A percentile compares a stretch with the other conserved stretches of the same genome.
Evolutionary conservation across 169 alveolate species (phyloP).

Genomic region (Theileria equi): DNA sequence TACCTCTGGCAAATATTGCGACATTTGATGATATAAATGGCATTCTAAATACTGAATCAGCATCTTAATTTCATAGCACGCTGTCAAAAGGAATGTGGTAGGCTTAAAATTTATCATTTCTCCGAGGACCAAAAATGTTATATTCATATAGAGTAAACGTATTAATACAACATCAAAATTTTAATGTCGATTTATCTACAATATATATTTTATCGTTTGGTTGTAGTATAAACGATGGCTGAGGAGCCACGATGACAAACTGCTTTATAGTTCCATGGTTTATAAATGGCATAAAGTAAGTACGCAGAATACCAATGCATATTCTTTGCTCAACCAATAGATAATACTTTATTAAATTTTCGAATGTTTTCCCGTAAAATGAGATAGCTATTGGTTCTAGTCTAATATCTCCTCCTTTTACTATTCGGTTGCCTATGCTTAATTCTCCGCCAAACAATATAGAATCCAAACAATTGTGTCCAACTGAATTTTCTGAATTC

Average conservation of each 20-base stretch:
- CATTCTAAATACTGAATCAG: slow-evolving; percentile 7
- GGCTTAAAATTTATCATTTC: too few species aligned
- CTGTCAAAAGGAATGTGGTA: too few species aligned
- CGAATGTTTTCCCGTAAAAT: slow-evolving; percentile 26
- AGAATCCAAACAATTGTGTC: slow-evolving; percentile 60
- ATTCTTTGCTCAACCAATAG: slow-evolving; percentile 29
- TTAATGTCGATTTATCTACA: slow-evolving; percentile 9
- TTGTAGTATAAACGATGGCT: slow-evolving; percentile 43
- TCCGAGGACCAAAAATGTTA: not conserved
- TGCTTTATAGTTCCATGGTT: slow-evolving; percentile 24
- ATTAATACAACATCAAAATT: not conserved
- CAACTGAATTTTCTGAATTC: slow-evolving; percentile 66
- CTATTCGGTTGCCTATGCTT: not conserved
- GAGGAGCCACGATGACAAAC: slow-evolving; percentile 59
- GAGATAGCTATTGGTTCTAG: slow-evolving; percentile 25
- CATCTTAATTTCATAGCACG: too few species aligned
- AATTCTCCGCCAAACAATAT: slow-evolving; percentile 18
- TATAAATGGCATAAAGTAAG: slow-evolving; percentile 32
- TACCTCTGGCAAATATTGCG: slow-evolving; percentile 9
- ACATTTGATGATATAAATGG: slow-evolving; percentile 24
- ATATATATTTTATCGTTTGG: slow-evolving; percentile 43
- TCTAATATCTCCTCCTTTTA: slow-evolving; percentile 20
- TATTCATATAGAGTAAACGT: not conserved
- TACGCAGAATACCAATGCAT: slow-evolving; percentile 56
- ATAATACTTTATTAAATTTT: slow-evolving; percentile 20